Base-by-base conservation (phyloP, 202 grass and related monocot species). In the Panicum hallii region DNA sequence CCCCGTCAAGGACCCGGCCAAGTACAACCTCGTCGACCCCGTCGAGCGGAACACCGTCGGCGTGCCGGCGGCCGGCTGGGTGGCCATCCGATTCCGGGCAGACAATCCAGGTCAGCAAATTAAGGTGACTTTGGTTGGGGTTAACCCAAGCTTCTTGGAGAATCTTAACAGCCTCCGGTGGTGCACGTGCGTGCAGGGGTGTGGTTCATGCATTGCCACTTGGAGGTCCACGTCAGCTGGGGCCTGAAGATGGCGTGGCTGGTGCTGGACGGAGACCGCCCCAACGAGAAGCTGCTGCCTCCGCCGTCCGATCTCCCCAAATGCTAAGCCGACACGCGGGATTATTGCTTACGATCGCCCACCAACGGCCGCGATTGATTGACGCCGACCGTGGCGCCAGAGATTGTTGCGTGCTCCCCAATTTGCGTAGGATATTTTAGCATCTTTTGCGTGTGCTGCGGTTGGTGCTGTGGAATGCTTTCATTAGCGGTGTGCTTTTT, bases 151-250 rank as follows among this genome's bases (percentile, higher is more conserved):
- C 32, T 32, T 32, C 32, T 32, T 32, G 32, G 32, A 32, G 32
- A 32, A 32, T 32, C 5, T 53, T 6, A 30, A 45, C 53, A n/a
- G 7, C 20, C 15, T 47, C 26, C 1, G 46, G 5, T 80, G 49
- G n/a, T 73, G 42, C 38, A 61, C 74, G 43, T 75, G 58, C 55
- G 78, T 48, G 81, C 81, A 97, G 94, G 94, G 10, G 89, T 91
- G 26, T 93, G 91, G 91, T 97, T 93, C 79, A 91, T 97, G 94
- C 94, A 97, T 79, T 97, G 94, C 78, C 94, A 97, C 66, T 11
- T 97, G 84, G 94, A 97, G 61, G 89, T 84, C 12, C 91, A 97
- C 72, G 87, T 87, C 66, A 97, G 94, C 75, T 97, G 94, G 94
- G 94, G 89, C 42, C 82, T 97, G 30, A 97, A 88, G 32, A 97